These are phyloP conservation scores for Phytophthora pseudosyringae DNA, from an alignment of 352 stramenopile species.

Conservation along the genomic window DNA sequence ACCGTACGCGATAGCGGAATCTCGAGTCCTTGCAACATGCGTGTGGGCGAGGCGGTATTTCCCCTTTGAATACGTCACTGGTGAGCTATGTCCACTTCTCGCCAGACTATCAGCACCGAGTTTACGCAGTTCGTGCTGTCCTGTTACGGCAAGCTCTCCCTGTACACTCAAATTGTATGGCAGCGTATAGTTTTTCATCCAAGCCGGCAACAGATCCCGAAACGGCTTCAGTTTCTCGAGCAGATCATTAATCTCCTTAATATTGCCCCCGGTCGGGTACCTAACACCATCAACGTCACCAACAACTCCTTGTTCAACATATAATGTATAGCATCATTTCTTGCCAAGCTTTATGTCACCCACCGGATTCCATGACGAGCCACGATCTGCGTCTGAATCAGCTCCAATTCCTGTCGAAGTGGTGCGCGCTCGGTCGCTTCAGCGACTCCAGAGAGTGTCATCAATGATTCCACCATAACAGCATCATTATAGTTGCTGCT, in stretches of 20 bases:
- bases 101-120: conserved; percentile 38
- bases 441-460: conserved; percentile 14
- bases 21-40: conserved; percentile 53
- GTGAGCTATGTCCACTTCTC: conserved; percentile 26
- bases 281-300: conserved; percentile 16
- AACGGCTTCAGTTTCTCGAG: conserved; percentile 53
- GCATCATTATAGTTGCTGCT: background rate
- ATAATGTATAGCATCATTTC: background rate
- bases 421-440: background rate
- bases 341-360: conserved; percentile 5
- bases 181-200: conserved; percentile 69
- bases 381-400: conserved; percentile 72
- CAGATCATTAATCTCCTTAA: conserved; percentile 54
- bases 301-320: background rate
- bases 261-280: conserved; percentile 64
- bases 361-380: conserved; percentile 68
- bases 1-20: conserved; percentile 62
- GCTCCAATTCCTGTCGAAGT: conserved; percentile 38
- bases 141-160: conserved; percentile 47
- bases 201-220: conserved; percentile 42
- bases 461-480: conserved; percentile 6
- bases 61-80: conserved; percentile 37
- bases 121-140: conserved; percentile 45
- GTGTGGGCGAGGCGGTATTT: conserved; percentile 65
- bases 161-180: conserved; percentile 68